Percentiles rank a stretch among this genome's conserved stretches.
These are phyloP conservation scores for Testicularia cyperi DNA, from an alignment of 1,284 basidiomycete species.

Conservation along the genomic window DNA sequence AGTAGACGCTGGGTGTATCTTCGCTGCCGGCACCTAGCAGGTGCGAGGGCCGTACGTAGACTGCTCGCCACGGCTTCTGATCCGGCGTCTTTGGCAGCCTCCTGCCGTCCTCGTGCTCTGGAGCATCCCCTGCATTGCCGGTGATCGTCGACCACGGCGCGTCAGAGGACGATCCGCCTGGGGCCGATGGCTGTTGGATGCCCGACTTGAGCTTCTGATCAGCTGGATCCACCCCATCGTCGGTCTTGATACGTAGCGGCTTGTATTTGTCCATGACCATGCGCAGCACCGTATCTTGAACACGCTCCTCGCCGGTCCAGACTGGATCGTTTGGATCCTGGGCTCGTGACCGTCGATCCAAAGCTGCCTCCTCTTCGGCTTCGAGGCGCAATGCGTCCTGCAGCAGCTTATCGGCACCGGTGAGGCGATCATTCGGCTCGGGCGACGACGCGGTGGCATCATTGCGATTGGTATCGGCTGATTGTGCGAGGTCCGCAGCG, in stretches of 20 bases:
- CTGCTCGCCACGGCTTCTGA: constrained; percentile 48
- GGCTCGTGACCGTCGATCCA: background rate
- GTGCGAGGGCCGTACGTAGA: constrained; percentile 43
- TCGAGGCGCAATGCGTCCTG: constrained; percentile 12
- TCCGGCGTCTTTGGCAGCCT: constrained; percentile 45
- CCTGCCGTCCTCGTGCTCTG: constrained; percentile 25
- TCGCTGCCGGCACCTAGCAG: constrained; percentile 8
- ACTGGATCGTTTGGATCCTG: constrained; percentile 34
- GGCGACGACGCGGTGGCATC: no score
- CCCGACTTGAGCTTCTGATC: constrained; percentile 39
- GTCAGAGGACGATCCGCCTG: background rate
- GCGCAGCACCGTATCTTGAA: constrained; percentile 48
- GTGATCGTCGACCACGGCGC: no score
- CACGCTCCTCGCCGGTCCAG: constrained; percentile 51
- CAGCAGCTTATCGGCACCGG: constrained; percentile 19
- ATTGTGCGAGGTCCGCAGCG: background rate
- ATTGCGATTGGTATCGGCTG: background rate
- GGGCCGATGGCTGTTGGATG: constrained; percentile 17
- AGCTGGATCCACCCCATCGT: constrained; percentile 5
- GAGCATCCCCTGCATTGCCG: background rate
- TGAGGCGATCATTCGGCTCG: constrained; percentile 1
- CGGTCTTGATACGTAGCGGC: constrained; percentile 23
- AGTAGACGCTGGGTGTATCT: constrained; percentile 34
- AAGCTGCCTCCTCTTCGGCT: constrained; percentile 6
- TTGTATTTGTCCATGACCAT: constrained; percentile 59